phyloP scores from a whole-genome alignment of 805 yeast species.

The Yarrowia sp. region DNA sequence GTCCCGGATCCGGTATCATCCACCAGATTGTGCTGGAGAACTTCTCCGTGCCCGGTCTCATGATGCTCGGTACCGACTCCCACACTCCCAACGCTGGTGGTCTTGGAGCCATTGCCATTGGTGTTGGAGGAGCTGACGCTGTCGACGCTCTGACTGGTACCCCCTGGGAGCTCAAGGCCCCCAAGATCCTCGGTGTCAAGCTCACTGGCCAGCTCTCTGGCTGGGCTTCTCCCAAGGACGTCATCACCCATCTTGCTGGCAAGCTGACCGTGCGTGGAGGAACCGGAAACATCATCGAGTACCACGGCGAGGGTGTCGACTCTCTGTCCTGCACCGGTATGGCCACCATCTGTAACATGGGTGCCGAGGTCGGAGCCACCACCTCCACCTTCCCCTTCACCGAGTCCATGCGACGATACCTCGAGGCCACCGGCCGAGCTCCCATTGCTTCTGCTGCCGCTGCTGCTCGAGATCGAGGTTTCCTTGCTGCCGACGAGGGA shows the following conservation, averaged over 20 bases:
- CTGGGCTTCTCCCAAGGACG: conserved; percentile 98
- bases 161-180: conserved; percentile 99
- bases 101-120: conserved; percentile 96
- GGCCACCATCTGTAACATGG: conserved; percentile 99
- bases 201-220: conserved; percentile 88
- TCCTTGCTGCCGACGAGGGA: conserved; percentile 83
- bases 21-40: conserved; percentile 98
- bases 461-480: conserved; percentile 60
- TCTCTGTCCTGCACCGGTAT: conserved; percentile 95
- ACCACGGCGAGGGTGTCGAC: conserved; percentile 93
- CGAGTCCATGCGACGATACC: conserved; percentile 76
- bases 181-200: conserved; percentile 91
- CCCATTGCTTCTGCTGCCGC: conserved; percentile 84
- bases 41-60: conserved; percentile 94
- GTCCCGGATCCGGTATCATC: conserved; percentile 98
- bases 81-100: conserved; percentile 99
- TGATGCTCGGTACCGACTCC: conserved; percentile 98
- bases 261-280: conserved; percentile 95
- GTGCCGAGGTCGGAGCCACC: conserved; percentile 99
- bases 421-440: conserved; percentile 82
- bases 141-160: conserved; percentile 96
- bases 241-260: conserved; percentile 92
- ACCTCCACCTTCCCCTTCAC: conserved; percentile 97
- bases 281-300: conserved; percentile 94
- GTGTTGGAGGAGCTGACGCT: conserved; percentile 99